Percentiles rank a stretch among this genome's conserved stretches.
Conservation (phyloP, 768 basidiomycete species). For the Lentinula edodes region DNA sequence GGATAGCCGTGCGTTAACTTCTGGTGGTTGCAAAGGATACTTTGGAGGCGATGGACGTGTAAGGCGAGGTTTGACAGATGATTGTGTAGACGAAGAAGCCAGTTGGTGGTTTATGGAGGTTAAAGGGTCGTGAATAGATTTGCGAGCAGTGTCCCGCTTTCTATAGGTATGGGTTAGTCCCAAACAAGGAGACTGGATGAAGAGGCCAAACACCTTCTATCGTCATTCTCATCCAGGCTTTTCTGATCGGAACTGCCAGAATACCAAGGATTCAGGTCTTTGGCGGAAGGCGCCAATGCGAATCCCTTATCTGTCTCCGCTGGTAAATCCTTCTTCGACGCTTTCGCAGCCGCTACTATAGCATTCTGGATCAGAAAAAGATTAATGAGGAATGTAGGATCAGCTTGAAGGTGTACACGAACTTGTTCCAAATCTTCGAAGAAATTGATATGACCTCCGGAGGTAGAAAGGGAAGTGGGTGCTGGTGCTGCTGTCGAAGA, state of each 20-base stretch:
- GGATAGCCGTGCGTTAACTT: constrained; percentile 53
- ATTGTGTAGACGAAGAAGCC: constrained; percentile 30
- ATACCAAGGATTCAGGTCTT: constrained; percentile 85
- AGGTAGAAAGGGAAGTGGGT: constrained; percentile 29
- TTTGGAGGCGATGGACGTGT: constrained; percentile 12
- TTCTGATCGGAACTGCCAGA: constrained; percentile 22
- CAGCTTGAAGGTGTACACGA: neutral
- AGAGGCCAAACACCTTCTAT: constrained; percentile 27
- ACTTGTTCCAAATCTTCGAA: constrained; percentile 81
- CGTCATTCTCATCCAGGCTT: constrained; percentile 23
- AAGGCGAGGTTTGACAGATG: constrained; percentile 18
- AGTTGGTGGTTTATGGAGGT: constrained; percentile 69
- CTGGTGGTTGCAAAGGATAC: constrained; percentile 26
- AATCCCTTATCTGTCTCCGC: constrained; percentile 66
- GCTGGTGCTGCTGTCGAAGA: neutral
- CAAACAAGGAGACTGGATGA: neutral
- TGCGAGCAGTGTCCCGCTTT: constrained; percentile 56
- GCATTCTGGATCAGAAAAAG: constrained; percentile 29
- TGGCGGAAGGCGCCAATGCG: constrained; percentile 64
- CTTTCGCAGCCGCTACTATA: constrained; percentile 38
- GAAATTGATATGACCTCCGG: constrained; percentile 73
- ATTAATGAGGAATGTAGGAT: neutral
- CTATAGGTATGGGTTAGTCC: constrained; percentile 26
- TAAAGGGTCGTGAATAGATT: constrained; percentile 65
- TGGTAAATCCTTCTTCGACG: constrained; percentile 38